Percentiles rank a stretch among this genome's conserved stretches.
These are phyloP conservation scores for Cryphonectria japonica DNA, from an alignment of 2,329 filamentous ascomycete genomes.

Conservation along the genomic window DNA sequence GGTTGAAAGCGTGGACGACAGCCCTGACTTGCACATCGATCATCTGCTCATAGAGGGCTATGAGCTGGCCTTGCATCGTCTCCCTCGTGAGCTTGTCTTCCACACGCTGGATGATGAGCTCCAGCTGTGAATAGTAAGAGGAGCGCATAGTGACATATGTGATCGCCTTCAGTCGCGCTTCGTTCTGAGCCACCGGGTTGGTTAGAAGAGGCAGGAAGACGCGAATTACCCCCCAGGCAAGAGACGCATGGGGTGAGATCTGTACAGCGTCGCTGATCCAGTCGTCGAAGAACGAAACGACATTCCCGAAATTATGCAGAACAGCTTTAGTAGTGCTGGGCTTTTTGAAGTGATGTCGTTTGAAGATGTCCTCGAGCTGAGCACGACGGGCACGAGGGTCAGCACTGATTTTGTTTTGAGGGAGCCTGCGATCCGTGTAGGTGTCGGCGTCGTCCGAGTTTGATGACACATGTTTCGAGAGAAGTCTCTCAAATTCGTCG, in stretches of 20 bases:
- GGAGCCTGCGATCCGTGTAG: neutral
- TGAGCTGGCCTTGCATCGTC: neutral
- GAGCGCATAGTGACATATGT: neutral
- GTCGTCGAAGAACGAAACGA: neutral
- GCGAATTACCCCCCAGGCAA: neutral
- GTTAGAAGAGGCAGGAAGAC: constrained; percentile 2
- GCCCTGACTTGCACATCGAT: neutral
- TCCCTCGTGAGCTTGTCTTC: neutral
- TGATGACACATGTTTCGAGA: neutral
- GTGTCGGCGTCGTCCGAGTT: neutral
- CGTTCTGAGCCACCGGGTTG: neutral
- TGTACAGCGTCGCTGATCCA: neutral
- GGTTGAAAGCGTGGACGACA: neutral
- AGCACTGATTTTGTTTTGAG: neutral
- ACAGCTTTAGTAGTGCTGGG: too few species aligned
- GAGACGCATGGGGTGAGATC: neutral
- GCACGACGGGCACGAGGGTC: neutral
- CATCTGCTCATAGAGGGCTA: neutral
- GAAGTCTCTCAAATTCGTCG: neutral
- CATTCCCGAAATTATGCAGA: neutral
- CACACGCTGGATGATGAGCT: neutral
- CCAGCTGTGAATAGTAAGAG: neutral
- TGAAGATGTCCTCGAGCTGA: neutral
- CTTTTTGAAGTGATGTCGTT: neutral
- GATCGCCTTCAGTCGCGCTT: neutral